Conservation (phyloP, 768 basidiomycete species). For the Zangia roseola region DNA sequence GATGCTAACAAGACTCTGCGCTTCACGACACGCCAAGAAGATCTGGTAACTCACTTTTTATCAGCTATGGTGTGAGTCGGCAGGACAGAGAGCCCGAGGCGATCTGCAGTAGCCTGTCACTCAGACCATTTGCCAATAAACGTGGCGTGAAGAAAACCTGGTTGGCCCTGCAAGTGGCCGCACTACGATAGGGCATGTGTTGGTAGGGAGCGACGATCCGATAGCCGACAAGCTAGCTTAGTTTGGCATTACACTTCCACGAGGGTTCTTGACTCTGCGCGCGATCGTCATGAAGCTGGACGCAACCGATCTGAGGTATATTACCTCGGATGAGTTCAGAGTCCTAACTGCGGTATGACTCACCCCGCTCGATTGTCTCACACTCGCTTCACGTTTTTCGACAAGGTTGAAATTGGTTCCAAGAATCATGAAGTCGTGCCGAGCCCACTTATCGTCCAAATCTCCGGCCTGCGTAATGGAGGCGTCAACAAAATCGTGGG, state of each 20-base stretch:
- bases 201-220: not conserved
- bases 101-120: slow-evolving; percentile 20
- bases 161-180: slow-evolving; percentile 31
- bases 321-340: slow-evolving; percentile 89
- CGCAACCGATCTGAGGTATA: slow-evolving; percentile 90
- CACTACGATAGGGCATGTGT: slow-evolving; percentile 21
- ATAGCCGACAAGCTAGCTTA: not conserved
- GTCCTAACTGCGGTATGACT: slow-evolving; percentile 84
- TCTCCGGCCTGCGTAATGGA: slow-evolving; percentile 89
- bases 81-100: slow-evolving; percentile 19
- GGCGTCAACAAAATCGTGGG: slow-evolving; percentile 93
- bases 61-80: slow-evolving; percentile 5
- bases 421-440: slow-evolving; percentile 99
- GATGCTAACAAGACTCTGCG: slow-evolving; percentile 14
- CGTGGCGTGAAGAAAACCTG: slow-evolving; percentile 25
- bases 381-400: slow-evolving; percentile 1
- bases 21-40: not conserved
- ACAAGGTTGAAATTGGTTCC: slow-evolving; percentile 92
- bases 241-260: slow-evolving; percentile 7
- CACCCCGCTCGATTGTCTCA: not conserved
- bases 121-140: not conserved
- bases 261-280: not conserved
- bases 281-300: slow-evolving; percentile 76
- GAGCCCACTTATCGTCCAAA: slow-evolving; percentile 81
- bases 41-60: slow-evolving; percentile 14